Base-by-base conservation (phyloP, 192 early-diverging fungal genomes). In the Coemansia asiatica region DNA sequence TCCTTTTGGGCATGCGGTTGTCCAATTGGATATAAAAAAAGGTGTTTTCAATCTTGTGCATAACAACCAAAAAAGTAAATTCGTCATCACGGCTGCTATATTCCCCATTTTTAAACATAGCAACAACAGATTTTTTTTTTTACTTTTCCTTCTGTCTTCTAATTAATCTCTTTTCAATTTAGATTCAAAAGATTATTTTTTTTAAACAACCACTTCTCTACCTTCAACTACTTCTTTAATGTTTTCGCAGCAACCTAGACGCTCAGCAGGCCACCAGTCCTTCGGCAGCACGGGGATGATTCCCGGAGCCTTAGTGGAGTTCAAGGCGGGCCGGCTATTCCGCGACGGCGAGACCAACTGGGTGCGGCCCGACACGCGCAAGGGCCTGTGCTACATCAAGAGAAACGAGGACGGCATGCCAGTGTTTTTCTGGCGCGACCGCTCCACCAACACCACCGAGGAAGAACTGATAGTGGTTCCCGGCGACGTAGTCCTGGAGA, bases 381-480 rank as follows among this genome's bases (percentile, higher is more conserved):
- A 90, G 63, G 93, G 93, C 23, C 8, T 74, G 9, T 69, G 74
- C 55, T 74, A 60, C 22, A 29, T 80, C 22, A 65, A 63, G 15
- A 61, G 72, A 66, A 80, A 80, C 9, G 88, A 90, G n/a, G 91
- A 92, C 51, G 85, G 83, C 22, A 70, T 93, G 21, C 67, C 91
- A 71, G 91, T 90, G 61, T 90, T 95, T 50, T 90, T 83, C 67
- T 95, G 93, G 93, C 90, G 88, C 59, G 89, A 91, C 33, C 82
- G 87, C 48, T 78, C 79, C 57, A 83, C 82, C 13, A 73, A 81
- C 33, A 38, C 46, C 10, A 70, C 71, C 18, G 82, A 84, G 44
- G 89, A 86, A 71, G 89, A 90, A 68, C 79, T 91, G 27, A 90
- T 91, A 33, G 83, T 92, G 50, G 89, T 94, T 50, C 84, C 87